These are phyloP conservation scores for Cardiospermum halicacabum DNA, from an alignment of 345 rosid species.

Conservation along the genomic window DNA sequence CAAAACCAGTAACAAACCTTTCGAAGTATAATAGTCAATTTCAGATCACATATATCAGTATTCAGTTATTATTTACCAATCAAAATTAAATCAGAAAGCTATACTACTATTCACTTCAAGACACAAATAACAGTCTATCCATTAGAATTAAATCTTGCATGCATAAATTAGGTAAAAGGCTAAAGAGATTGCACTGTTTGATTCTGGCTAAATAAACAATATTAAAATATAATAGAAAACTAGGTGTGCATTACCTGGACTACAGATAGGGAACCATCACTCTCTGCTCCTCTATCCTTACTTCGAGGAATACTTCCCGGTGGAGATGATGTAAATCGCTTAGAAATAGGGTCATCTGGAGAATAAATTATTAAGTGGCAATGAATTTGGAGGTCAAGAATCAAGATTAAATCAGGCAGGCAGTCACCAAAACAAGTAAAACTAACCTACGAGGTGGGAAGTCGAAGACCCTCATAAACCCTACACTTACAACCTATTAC, in stretches of 20 bases:
- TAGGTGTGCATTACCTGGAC: constrained; percentile 35
- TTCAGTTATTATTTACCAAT: not conserved
- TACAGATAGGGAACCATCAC: constrained; percentile 30
- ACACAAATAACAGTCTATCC: not conserved
- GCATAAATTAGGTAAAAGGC: not conserved
- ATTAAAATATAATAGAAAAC: not conserved
- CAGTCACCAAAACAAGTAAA: not conserved
- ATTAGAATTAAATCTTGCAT: not conserved
- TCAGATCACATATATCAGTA: not conserved
- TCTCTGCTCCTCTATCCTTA: constrained; percentile 26
- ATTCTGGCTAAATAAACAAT: constrained; percentile 1
- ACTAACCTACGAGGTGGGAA: not conserved
- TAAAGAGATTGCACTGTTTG: not conserved
- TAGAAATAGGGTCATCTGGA: constrained; percentile 75
- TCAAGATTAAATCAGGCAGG: not conserved
- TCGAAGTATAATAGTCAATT: not conserved
- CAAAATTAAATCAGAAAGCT: not conserved
- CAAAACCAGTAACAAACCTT: not conserved
- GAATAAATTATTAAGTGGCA: constrained; percentile 9
- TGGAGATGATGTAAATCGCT: constrained; percentile 41
- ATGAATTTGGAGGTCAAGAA: not conserved
- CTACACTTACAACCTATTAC: no score
- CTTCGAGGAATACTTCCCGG: constrained; percentile 33
- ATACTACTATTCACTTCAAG: not conserved
- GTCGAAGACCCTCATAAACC: no score